Percentiles rank a stretch among this genome's conserved stretches.
Conservation (phyloP, 306 rosid genomes). For the Vigna radiata region DNA sequence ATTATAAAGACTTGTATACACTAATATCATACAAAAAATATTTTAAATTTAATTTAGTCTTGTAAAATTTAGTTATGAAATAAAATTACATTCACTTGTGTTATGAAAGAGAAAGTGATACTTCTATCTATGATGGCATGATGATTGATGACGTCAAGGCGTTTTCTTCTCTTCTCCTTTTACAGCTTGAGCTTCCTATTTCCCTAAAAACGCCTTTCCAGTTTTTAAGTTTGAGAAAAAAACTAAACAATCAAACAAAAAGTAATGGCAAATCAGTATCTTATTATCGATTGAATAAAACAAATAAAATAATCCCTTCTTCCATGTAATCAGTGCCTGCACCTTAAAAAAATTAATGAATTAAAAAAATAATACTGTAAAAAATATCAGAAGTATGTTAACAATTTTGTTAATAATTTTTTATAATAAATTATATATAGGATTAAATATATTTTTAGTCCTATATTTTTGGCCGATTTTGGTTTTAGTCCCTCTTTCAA, state of each 20-base stretch:
- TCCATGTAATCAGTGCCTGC: constrained; percentile 44
- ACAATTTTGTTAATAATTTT: too few species aligned
- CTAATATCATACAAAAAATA: too few species aligned
- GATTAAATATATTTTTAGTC: too few species aligned
- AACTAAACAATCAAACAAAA: constrained; percentile 32
- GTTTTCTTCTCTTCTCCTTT: neutral
- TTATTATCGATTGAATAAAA: constrained; percentile 35
- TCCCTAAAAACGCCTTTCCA: neutral
- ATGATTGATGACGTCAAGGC: constrained; percentile 24
- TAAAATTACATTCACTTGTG: too few species aligned
- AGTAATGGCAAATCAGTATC: constrained; percentile 25
- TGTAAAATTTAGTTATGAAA: too few species aligned
- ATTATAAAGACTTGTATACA: too few species aligned
- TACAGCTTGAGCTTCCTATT: constrained; percentile 23
- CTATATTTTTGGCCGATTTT: too few species aligned
- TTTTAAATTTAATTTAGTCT: too few species aligned
- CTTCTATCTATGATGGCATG: neutral
- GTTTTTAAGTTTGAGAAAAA: neutral
- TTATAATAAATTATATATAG: too few species aligned
- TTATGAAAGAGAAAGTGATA: neutral
- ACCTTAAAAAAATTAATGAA: constrained; percentile 24
- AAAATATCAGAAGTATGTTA: too few species aligned
- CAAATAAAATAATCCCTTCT: neutral
- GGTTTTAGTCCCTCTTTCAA: too few species aligned
- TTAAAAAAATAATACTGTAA: too few species aligned